These are phyloP conservation scores for Biscogniauxia marginata DNA, from an alignment of 2,329 filamentous ascomycete genomes.

Conservation along the genomic window DNA sequence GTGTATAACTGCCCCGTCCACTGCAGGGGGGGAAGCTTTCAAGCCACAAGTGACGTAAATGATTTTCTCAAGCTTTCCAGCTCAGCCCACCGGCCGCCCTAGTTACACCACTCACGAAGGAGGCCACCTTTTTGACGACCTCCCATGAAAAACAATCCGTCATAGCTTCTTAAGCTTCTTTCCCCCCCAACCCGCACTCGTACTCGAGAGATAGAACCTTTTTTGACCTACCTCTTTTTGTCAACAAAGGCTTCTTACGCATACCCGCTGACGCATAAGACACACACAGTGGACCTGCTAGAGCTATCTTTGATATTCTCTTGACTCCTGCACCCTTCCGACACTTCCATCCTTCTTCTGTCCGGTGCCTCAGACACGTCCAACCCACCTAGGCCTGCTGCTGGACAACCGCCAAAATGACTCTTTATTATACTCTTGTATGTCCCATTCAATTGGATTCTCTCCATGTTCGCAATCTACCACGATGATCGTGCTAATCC, in stretches of 20 bases:
- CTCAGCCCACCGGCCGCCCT: not conserved
- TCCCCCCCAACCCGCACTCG: not conserved
- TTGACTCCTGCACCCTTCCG: not conserved
- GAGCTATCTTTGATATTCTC: not conserved
- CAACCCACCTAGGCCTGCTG: constrained; percentile 7
- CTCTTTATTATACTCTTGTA: constrained; percentile 51
- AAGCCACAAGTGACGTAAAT: not conserved
- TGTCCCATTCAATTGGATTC: constrained; percentile 20
- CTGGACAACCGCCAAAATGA: constrained; percentile 38
- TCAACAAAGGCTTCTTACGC: too few relatives aligned
- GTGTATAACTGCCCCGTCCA: too few relatives aligned
- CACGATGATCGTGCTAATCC: not conserved
- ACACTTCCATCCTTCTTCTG: not conserved
- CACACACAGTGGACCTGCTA: not conserved
- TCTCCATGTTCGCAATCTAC: too few relatives aligned
- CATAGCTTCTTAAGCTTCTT: not conserved
- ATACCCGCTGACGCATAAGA: too few relatives aligned
- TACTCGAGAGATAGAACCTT: too few relatives aligned
- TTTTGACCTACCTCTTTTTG: too few relatives aligned
- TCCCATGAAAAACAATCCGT: not conserved
- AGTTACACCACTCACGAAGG: not conserved
- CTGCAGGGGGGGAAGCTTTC: not conserved
- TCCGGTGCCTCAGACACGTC: constrained; percentile 2
- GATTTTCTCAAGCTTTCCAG: not conserved
- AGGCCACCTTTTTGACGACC: not conserved